Conservation (phyloP, 768 basidiomycete genomes). For the Porpolomopsis calyptriformis region DNA sequence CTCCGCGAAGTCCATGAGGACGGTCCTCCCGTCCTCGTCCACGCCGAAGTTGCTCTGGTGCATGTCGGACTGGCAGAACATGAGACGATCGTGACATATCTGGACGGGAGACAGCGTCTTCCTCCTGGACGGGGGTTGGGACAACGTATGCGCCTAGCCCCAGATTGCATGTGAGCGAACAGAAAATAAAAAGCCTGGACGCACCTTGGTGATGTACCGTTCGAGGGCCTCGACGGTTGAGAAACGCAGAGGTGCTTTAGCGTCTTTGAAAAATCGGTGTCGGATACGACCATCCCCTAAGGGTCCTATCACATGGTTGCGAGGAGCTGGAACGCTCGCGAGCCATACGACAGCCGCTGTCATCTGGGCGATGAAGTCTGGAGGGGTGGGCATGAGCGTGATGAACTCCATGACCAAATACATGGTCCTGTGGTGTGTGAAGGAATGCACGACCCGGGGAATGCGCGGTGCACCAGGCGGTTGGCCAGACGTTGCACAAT, state of each 20-base stretch:
- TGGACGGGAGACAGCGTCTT: slow-evolving; percentile 9
- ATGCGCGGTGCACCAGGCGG: too few species aligned
- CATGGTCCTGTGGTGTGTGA: too few species aligned
- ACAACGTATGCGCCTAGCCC: slow-evolving; percentile 7
- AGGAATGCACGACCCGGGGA: too few species aligned
- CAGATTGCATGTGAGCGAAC: slow-evolving; percentile 8
- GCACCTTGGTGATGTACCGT: slow-evolving; percentile 11
- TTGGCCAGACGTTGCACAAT: too few species aligned
- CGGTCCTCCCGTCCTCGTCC: slow-evolving; percentile 16
- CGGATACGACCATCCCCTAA: slow-evolving; percentile 13
- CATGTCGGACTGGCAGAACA: slow-evolving; percentile 24
- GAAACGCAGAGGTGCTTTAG: slow-evolving; percentile 14
- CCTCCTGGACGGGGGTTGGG: neutral
- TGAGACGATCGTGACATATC: slow-evolving; percentile 14
- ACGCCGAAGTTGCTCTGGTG: slow-evolving; percentile 19
- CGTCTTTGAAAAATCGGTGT: slow-evolving; percentile 14
- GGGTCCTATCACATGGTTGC: slow-evolving; percentile 7
- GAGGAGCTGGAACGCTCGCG: neutral
- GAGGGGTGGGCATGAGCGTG: too few species aligned
- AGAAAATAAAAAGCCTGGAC: slow-evolving; percentile 8
- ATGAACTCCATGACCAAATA: too few species aligned
- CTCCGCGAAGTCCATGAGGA: slow-evolving; percentile 18
- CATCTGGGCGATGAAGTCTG: too few species aligned
- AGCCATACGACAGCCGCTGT: neutral
- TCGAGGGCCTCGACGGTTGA: slow-evolving; percentile 14